Evolutionary conservation across 1,139 yeast genomes (phyloP).

Genomic region (Protomyces arabidopsidicola): DNA sequence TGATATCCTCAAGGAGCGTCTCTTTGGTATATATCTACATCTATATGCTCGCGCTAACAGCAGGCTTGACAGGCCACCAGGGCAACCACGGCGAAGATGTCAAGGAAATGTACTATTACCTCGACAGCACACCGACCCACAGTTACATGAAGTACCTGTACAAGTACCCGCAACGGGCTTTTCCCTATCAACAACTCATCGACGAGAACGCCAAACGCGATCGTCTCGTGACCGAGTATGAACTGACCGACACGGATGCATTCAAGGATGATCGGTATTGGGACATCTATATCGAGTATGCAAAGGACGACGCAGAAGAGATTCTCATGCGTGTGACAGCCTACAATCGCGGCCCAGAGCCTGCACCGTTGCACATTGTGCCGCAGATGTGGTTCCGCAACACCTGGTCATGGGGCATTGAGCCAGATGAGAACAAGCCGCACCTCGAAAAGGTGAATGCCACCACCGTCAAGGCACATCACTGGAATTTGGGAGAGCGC

Average conservation of each 20-base stretch:
- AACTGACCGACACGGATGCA: constrained; percentile 68
- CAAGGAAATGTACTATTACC: constrained; percentile 74
- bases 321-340: constrained; percentile 82
- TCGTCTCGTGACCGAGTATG: constrained; percentile 64
- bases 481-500: constrained; percentile 68
- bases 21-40: constrained; percentile 52
- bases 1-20: constrained; percentile 75
- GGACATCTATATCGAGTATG: constrained; percentile 88
- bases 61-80: constrained; percentile 71
- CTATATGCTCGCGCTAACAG: neutral
- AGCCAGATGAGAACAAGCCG: constrained; percentile 54
- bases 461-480: constrained; percentile 56
- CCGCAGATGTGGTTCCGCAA: constrained; percentile 87
- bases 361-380: constrained; percentile 81
- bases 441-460: constrained; percentile 46
- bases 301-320: constrained; percentile 79
- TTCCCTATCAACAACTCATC: constrained; percentile 75
- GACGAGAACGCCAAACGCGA: constrained; percentile 63
- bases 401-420: constrained; percentile 87
- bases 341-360: constrained; percentile 72
- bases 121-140: constrained; percentile 91
- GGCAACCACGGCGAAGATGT: constrained; percentile 97
- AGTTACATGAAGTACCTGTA: constrained; percentile 88
- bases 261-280: constrained; percentile 79
- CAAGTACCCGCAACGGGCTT: constrained; percentile 82